Percentiles rank a stretch among this genome's conserved stretches.
Evolutionary conservation across 2,329 filamentous ascomycete species (phyloP).

Genomic region (Dactylonectria estremocensis): DNA sequence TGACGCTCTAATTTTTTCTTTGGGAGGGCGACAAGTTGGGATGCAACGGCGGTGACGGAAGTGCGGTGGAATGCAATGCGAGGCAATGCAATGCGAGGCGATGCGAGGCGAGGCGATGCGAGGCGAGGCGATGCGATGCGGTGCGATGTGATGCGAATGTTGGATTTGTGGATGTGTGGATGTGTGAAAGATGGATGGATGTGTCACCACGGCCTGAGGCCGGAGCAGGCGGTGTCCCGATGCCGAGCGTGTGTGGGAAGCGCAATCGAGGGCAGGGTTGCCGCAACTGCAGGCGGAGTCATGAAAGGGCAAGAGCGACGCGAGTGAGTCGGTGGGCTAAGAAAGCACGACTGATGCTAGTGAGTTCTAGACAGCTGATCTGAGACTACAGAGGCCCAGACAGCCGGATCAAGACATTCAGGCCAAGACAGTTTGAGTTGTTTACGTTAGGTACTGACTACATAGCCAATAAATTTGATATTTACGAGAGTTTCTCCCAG

Average conservation of each 20-base stretch:
- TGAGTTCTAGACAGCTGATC: no score
- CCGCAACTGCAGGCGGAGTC: neutral
- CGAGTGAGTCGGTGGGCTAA: no score
- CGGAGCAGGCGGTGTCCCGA: constrained; percentile 11
- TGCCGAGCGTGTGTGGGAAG: neutral
- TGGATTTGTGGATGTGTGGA: constrained; percentile 9
- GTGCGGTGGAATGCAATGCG: constrained; percentile 20
- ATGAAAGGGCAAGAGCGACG: neutral
- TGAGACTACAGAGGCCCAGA: no score
- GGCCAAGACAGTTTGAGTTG: no score
- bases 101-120: neutral
- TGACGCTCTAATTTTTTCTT: neutral
- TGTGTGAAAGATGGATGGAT: constrained; percentile 1
- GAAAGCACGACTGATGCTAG: no score
- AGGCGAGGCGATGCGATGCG: constrained; percentile 14
- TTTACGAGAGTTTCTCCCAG: no score
- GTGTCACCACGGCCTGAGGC: neutral
- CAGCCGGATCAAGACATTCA: no score
- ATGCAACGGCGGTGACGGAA: neutral
- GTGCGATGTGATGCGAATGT: neutral
- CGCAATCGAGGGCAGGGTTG: neutral
- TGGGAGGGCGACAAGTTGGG: neutral
- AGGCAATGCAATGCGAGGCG: no score
- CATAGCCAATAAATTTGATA: no score
- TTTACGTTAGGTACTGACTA: no score